Conservation (phyloP, 2,329 filamentous ascomycete genomes). For the Fusarium fracticaudum region DNA sequence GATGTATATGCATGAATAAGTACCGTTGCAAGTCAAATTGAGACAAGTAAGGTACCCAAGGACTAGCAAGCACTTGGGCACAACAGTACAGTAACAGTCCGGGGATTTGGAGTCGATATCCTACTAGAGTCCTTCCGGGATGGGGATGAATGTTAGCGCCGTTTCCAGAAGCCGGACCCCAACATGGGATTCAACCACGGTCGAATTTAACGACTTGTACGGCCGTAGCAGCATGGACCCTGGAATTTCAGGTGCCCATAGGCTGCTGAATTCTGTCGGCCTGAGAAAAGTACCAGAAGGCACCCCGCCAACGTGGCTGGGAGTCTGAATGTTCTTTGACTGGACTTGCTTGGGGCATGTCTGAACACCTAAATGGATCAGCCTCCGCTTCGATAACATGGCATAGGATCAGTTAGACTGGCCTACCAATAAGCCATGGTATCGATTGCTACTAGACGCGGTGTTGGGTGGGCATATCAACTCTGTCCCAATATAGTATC, state of each 20-base stretch:
- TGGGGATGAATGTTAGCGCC: not conserved
- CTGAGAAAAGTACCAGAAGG: not conserved
- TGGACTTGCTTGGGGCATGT: constrained; percentile 17
- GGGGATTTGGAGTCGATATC: constrained; percentile 6
- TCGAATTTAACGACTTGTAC: constrained; percentile 7
- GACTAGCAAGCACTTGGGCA: not conserved
- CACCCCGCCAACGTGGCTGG: not conserved
- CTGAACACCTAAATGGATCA: not conserved
- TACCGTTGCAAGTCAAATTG: constrained; percentile 27
- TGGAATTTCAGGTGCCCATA: not conserved
- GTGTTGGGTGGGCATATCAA: not conserved
- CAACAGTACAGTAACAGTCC: constrained; percentile 9
- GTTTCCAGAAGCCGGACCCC: constrained; percentile 3
- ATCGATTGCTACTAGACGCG: not conserved
- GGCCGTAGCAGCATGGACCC: not conserved
- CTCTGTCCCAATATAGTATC: not conserved
- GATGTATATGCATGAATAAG: not conserved
- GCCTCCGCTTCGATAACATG: not conserved
- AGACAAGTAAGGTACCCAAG: constrained; percentile 17
- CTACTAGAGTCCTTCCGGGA: not conserved
- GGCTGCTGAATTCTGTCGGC: not conserved
- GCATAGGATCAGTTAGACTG: not conserved
- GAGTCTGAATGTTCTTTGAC: constrained; percentile 13
- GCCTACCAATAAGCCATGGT: not conserved
- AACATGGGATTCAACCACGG: not conserved